These are phyloP conservation scores for Wickerhamomyces kurtzmanii DNA, from an alignment of 805 yeast genomes.

Conservation along the genomic window DNA sequence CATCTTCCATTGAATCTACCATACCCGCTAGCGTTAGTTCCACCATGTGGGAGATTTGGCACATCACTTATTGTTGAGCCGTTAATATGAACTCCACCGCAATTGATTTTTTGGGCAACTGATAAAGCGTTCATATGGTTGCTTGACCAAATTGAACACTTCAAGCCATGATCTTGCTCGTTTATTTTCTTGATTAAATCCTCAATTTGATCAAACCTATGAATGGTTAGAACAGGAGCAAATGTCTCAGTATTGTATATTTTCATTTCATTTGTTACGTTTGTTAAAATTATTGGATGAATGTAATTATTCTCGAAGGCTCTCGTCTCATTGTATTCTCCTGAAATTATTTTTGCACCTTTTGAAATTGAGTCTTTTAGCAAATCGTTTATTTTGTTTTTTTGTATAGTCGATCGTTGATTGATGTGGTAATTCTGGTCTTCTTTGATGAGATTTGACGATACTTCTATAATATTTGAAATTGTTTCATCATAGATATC, in stretches of 20 bases:
- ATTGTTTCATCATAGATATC: slow-evolving; percentile 55
- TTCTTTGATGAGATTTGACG: slow-evolving; percentile 38
- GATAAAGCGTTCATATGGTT: too few species aligned
- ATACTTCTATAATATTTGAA: slow-evolving; percentile 33
- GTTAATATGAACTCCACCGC: too few species aligned
- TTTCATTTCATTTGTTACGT: slow-evolving; percentile 45
- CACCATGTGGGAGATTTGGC: too few species aligned
- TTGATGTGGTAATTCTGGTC: slow-evolving; percentile 51
- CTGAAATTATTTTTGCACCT: slow-evolving; percentile 64
- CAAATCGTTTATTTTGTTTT: slow-evolving; percentile 48
- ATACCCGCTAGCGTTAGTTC: too few species aligned
- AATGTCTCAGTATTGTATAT: slow-evolving; percentile 65
- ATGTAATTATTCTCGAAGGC: slow-evolving; percentile 59
- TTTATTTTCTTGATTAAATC: too few species aligned
- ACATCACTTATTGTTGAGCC: too few species aligned
- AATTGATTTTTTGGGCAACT: too few species aligned
- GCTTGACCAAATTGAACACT: too few species aligned
- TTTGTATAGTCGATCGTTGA: slow-evolving; percentile 71
- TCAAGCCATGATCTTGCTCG: too few species aligned
- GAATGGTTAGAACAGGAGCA: slow-evolving; percentile 76
- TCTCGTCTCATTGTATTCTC: slow-evolving; percentile 36
- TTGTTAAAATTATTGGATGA: slow-evolving; percentile 58
- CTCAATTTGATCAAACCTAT: too few species aligned
- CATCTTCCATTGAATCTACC: too few species aligned
- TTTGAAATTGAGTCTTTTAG: slow-evolving; percentile 55